These are phyloP conservation scores for Scheffersomyces parashehatae DNA, from an alignment of 1,139 yeast species.

Conservation along the genomic window DNA sequence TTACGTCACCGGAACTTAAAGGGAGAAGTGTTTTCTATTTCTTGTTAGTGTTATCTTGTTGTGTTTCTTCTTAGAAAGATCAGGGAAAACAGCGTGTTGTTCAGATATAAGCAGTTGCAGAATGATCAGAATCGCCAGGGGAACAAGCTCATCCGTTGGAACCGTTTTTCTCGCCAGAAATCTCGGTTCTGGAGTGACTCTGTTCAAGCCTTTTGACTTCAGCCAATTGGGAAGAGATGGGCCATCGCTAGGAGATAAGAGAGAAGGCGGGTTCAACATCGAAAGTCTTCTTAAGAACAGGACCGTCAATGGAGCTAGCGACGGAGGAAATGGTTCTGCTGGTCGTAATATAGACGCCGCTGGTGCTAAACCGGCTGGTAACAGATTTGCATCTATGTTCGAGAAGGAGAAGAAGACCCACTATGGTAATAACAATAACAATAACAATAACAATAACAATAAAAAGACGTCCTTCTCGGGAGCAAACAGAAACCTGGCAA, in stretches of 20 bases:
- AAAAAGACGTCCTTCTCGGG: background rate
- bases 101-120: too few relatives aligned
- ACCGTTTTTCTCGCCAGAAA: too few relatives aligned
- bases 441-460: background rate
- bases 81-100: too few relatives aligned
- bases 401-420: slow-evolving; percentile 2
- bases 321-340: background rate
- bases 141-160: too few relatives aligned
- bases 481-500: background rate
- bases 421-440: background rate
- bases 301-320: background rate
- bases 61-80: too few relatives aligned
- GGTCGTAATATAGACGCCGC: background rate
- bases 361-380: background rate
- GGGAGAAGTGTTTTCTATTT: too few relatives aligned
- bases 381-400: slow-evolving; percentile 11
- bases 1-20: too few relatives aligned
- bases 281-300: background rate
- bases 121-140: too few relatives aligned
- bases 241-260: background rate
- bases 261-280: background rate
- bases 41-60: too few relatives aligned
- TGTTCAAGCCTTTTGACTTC: background rate
- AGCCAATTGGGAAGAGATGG: background rate
- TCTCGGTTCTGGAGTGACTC: background rate